A percentile compares a stretch with the other conserved stretches of the same genome.
These are phyloP conservation scores for Irpex sp. DNA, from an alignment of 1,284 basidiomycete genomes.

Conservation along the genomic window DNA sequence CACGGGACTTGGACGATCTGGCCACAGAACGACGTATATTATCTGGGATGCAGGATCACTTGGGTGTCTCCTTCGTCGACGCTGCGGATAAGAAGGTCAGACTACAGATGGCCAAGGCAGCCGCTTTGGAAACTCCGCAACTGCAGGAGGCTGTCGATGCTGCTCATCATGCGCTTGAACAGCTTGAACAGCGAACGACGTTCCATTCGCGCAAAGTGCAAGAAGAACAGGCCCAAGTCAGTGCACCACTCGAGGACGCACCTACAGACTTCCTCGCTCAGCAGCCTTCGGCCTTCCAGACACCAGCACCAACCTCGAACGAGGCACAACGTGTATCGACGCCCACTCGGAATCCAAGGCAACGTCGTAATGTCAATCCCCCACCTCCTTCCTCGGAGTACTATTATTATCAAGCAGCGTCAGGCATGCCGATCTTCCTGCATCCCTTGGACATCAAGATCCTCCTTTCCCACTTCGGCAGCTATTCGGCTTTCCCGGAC, in stretches of 20 bases:
- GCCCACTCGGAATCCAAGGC: conserved; percentile 43
- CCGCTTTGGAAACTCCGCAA: conserved; percentile 63
- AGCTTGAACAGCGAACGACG: conserved; percentile 39
- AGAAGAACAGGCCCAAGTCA: conserved; percentile 26
- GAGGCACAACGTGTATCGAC: conserved; percentile 19
- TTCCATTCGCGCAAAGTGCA: conserved; percentile 36
- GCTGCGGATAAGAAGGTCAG: conserved; percentile 74
- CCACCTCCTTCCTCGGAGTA: conserved; percentile 82
- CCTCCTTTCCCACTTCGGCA: conserved; percentile 80
- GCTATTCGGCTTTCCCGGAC: conserved; percentile 85
- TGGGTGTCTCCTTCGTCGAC: conserved; percentile 79
- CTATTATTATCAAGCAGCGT: conserved; percentile 94
- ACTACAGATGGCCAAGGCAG: conserved; percentile 75
- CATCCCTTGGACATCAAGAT: conserved; percentile 97
- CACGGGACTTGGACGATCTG: conserved; percentile 74
- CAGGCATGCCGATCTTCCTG: conserved; percentile 89
- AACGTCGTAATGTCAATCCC: conserved; percentile 75
- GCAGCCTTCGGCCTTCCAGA: conserved; percentile 26
- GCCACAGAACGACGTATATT: conserved; percentile 64
- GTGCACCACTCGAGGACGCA: conserved; percentile 26
- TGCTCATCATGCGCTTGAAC: conserved; percentile 56
- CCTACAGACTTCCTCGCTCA: conserved; percentile 54
- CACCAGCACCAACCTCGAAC: conserved; percentile 18
- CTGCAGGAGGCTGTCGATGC: conserved; percentile 58
- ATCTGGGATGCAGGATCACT: conserved; percentile 63